Base-by-base conservation (phyloP, 2,329 filamentous ascomycete genomes). In the Neonectria ditissima region DNA sequence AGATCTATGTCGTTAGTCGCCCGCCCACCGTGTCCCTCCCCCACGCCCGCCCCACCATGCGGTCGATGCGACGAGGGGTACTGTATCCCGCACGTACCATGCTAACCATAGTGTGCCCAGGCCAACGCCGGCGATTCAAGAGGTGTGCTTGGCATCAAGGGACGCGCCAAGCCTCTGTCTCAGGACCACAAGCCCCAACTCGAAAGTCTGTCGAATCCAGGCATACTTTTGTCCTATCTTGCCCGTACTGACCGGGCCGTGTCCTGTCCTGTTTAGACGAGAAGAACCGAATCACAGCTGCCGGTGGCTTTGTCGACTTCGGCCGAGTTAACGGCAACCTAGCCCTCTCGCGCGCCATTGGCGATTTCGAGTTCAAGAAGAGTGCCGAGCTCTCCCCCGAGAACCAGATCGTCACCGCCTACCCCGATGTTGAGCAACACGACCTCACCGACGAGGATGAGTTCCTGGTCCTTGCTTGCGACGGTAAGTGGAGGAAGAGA, bases 301-400 rank as follows among this genome's bases (percentile, higher is more conserved):
- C 96, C 47, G 96, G 96, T 78, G 96, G 96, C 53, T 98, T 98
- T 74, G 96, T 99, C 76, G 96, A 99, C 80, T 99, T 98, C 78
- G 96, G 96, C 68, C 92, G 96, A 77, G 96, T 99, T 74, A 99
- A 99, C 79, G 96, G 96, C 78, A 99, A 99, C 80, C 89, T 99
- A 48, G 96, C 96, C 50, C 86, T 99, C 66, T 99, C 96, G 66
- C 92, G 96, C 80, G 96, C 96, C 73, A 97, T 99, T 80, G 96
- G 96, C 73, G 96, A 99, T 80, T 99, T 99, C 77, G 96, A 99
- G 79, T 99, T 99, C 87, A 99, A 99, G 87, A 98, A 98, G 87
- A 97, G 94, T 79, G 92, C 95, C 72, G 94, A 97, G 76, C 89
- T 99, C 51, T 91, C 95, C 3, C 96, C 96, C n/a, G 96, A 99